Percentiles rank a stretch among this genome's conserved stretches.
These are phyloP conservation scores for Dendrocalamus sinicus DNA, from an alignment of 176 grass and related monocot genomes.

Conservation along the genomic window DNA sequence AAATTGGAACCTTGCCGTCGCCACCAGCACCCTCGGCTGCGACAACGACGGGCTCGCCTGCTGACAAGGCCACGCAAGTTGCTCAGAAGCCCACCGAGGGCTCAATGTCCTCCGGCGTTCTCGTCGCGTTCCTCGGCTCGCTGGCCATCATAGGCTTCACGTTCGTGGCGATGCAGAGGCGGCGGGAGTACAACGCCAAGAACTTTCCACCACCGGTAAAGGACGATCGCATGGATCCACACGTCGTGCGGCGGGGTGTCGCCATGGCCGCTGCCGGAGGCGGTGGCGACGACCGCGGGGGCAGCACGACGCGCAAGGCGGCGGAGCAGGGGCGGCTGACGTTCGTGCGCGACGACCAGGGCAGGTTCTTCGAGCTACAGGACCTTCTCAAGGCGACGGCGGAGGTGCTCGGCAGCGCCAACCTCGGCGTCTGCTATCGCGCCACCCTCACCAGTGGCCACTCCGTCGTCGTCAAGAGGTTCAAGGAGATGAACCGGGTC, in stretches of 20 bases:
- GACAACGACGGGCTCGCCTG: neutral
- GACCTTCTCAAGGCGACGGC: constrained; percentile 90
- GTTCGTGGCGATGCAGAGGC: constrained; percentile 42
- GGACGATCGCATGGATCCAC: neutral
- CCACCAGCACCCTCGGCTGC: neutral
- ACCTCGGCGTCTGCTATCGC: constrained; percentile 81
- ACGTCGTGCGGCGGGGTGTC: neutral
- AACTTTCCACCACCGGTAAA: neutral
- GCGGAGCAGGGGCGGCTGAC: constrained; percentile 70
- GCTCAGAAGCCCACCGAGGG: neutral
- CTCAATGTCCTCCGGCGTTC: constrained; percentile 1
- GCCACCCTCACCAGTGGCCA: constrained; percentile 58
- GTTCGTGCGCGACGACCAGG: constrained; percentile 66
- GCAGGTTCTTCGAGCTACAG: constrained; percentile 76
- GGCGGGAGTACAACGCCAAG: constrained; percentile 22
- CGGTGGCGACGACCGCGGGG: neutral
- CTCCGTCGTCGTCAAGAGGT: constrained; percentile 86
- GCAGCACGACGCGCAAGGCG: constrained; percentile 21
- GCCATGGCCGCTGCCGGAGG: neutral
- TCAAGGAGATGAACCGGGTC: constrained; percentile 93
- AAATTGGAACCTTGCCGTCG: constrained; percentile 20
- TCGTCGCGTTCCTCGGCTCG: constrained; percentile 43
- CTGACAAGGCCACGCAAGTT: neutral
- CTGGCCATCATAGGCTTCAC: constrained; percentile 44
- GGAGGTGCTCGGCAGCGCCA: constrained; percentile 76